Base-by-base conservation (phyloP, 2,329 filamentous ascomycete species). In the Xylariaceae sp. region DNA sequence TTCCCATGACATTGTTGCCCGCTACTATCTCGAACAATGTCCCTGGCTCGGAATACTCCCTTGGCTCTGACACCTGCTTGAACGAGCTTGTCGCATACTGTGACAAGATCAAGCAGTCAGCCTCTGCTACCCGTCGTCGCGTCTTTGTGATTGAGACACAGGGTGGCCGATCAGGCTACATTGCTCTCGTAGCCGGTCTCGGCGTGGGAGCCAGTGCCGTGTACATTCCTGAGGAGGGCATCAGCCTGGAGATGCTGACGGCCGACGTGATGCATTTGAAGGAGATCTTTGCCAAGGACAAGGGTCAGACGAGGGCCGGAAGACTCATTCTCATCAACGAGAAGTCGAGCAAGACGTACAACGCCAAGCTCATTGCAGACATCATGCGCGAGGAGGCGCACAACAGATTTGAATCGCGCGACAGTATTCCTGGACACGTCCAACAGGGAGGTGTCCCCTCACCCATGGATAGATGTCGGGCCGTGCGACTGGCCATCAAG, bases 11-110 rank as follows among this genome's bases (percentile, higher is more conserved):
- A 56, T 82, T 97, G 48, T 81, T 99, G 30, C 94, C 94, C 0
- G 94, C 94, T n/a, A 99, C 94, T 8, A 93, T 99, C 67, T 96
- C 91, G 65, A 99, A 99, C 81, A 99, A 99, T 73, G 94, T 99
- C 3, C 94, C 94, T 0, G 94, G 94, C 45, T 96, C 93, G 0
- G 94, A 99, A 75, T 97, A 97, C 78, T 97, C 92, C 1, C 85
- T 99, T 51, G 94, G 94, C 49, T 96, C 92, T 37, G 94, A 99
- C 71, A 99, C 94, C 1, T 97, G 94, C 72, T 79, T 99, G 63
- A 99, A 99, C 77, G 92, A 96, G 57, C 82, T 99, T 45, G 91
- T 97, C 64, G 85, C 88, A 67, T 99, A 97, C 77, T 97, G 93
- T 73, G 94, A 99, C 79, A 93, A 92, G 70, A 97, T 97, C 76